Evolutionary conservation across 208 protist species (phyloP), one percentile per base, ranked within the genome.

Genomic region (Crithidia acanthocephali): DNA sequence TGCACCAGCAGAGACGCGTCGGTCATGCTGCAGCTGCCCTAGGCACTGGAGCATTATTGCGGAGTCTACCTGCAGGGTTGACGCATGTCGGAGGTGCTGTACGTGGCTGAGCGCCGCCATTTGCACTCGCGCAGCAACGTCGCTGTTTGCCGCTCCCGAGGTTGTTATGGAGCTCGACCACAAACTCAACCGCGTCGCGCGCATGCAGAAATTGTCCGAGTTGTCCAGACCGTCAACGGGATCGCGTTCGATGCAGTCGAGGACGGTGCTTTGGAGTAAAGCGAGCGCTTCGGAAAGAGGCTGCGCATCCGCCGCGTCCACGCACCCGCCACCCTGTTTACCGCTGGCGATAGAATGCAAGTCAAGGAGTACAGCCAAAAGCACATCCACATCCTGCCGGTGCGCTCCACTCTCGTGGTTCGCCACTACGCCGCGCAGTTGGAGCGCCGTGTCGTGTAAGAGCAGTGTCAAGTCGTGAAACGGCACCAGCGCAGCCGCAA

Each of bases 161-260:
- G 22, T 22, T 2, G 3, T 13, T 9, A 51, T 10, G 16, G n/a
- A 42, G 1, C 2, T 16, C 0, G 27, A n/a, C 53, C 68, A 25
- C 2, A 64, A 22, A 22, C 52, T n/a, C 30, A 76, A 55, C 13
- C 61, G 70, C 51, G 33, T 62, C 27, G 70, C 52, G 44, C 70
- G 62, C 40, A 76, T 3, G 30, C 22, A 4, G 15, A 51, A n/a
- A 5, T 18, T 37, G 15, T 53, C 30, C 18, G 27, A 1, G 10
- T 13, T 30, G 9, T 50, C 44, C 23, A 30, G 10, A 30, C 9
- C 25, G 15, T 22, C 53, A 1, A 18, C 55, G 2, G 16, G 20
- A 11, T 13, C 35, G 35, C 22, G 13, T 18, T 56, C 61, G 0
- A 40, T 1, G 40, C 25, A 56, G 9, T 27, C 13, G 2, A 66